Evolutionary conservation across 176 grass and related monocot species (phyloP).

Genomic region (Oryza meyeriana): DNA sequence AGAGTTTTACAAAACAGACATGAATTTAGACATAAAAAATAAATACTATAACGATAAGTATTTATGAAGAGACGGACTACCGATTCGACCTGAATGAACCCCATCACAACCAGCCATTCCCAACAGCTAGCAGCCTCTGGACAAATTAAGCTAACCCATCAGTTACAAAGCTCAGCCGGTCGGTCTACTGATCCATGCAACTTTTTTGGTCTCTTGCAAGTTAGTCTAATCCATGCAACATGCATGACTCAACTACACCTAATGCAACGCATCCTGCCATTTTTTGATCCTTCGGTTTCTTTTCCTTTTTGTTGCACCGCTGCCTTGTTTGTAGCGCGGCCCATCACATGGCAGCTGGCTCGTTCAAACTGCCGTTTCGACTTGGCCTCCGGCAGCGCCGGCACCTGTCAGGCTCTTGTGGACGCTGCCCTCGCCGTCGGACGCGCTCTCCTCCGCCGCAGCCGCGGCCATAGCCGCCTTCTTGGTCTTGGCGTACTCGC

Average conservation of each 20-base stretch:
- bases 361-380: constrained; percentile 32
- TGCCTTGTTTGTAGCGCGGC: background rate
- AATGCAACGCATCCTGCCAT: constrained; percentile 13
- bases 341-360: constrained; percentile 1
- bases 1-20: no score
- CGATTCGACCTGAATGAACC: no score
- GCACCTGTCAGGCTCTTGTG: constrained; percentile 21
- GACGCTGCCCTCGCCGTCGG: background rate
- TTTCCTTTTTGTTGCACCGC: background rate
- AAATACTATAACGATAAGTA: background rate
- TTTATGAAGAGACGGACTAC: background rate
- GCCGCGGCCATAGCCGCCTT: background rate
- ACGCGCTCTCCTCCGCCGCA: background rate
- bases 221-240: constrained; percentile 19
- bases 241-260: constrained; percentile 33
- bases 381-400: background rate
- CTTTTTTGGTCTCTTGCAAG: constrained; percentile 10
- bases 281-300: constrained; percentile 1
- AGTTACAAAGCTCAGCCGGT: background rate
- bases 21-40: background rate
- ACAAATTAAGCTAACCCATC: background rate
- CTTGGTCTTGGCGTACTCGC: constrained; percentile 58
- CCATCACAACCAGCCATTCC: background rate
- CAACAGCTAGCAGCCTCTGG: background rate
- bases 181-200: background rate